Percentiles rank a stretch among this genome's conserved stretches.
Conservation (phyloP, 2,329 filamentous ascomycete genomes). For the Fusarium cyanostomum region DNA sequence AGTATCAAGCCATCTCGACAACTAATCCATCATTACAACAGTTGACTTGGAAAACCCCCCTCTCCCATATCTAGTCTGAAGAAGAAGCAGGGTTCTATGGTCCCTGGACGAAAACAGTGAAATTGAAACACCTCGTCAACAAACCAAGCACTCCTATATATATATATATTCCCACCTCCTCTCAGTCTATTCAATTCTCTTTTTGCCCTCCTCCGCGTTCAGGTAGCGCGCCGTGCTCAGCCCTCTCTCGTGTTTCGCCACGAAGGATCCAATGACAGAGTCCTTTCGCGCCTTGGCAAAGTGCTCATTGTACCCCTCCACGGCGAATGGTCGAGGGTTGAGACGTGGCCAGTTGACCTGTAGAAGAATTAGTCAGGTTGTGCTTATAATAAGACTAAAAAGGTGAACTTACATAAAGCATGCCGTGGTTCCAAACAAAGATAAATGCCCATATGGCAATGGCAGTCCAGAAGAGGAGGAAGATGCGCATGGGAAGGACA, state of each 20-base stretch:
- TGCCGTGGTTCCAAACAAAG: constrained; percentile 86
- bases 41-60: constrained; percentile 7
- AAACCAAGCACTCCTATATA: constrained; percentile 18
- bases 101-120: constrained; percentile 7
- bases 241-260: constrained; percentile 78
- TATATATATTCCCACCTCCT: constrained; percentile 10
- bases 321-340: constrained; percentile 85
- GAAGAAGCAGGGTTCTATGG: constrained; percentile 10
- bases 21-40: constrained; percentile 35
- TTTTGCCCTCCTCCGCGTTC: constrained; percentile 96
- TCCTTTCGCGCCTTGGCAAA: constrained; percentile 85
- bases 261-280: constrained; percentile 77
- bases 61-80: constrained; percentile 7
- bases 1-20: constrained; percentile 15
- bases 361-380: constrained; percentile 15
- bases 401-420: constrained; percentile 83
- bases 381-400: background rate
- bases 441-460: constrained; percentile 75
- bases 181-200: constrained; percentile 81
- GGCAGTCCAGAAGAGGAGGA: constrained; percentile 80
- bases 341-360: constrained; percentile 99
- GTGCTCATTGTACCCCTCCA: constrained; percentile 89
- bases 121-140: constrained; percentile 9
- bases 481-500: constrained; percentile 82
- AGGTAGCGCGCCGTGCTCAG: constrained; percentile 83